Evolutionary conservation across 192 early-diverging fungal genomes (phyloP).

Genomic region (Fimicolochytrium jonesii): DNA sequence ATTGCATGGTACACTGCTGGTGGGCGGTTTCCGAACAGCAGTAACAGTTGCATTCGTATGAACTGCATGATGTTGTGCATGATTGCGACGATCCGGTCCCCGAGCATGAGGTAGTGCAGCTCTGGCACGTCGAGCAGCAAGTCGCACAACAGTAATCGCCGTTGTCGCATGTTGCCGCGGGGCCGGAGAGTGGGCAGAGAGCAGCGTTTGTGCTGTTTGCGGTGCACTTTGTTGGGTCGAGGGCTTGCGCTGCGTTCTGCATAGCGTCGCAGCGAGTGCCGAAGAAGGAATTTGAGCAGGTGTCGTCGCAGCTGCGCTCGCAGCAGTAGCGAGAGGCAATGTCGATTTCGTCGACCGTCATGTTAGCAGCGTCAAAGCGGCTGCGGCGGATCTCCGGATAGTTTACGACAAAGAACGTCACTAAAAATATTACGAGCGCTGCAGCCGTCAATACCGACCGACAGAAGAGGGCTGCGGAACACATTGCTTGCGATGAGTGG

Average conservation of each 20-base stretch:
- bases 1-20: neutral
- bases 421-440: neutral
- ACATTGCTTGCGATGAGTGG: too few species aligned
- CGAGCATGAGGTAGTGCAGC: neutral
- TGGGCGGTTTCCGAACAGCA: neutral
- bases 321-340: neutral
- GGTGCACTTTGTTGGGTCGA: neutral
- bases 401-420: neutral
- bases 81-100: neutral
- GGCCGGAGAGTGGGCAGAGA: neutral
- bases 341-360: neutral
- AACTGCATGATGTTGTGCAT: conserved; percentile 11
- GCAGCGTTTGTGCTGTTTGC: neutral
- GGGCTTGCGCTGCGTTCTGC: neutral
- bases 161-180: neutral
- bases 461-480: too few species aligned
- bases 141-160: neutral
- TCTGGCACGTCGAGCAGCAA: neutral
- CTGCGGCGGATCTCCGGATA: conserved; percentile 3
- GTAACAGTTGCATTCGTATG: conserved; percentile 12
- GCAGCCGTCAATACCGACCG: neutral
- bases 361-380: neutral
- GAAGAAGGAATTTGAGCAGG: neutral
- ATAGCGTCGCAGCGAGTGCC: neutral
- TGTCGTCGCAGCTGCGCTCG: neutral